A percentile compares a stretch with the other conserved stretches of the same genome.
Evolutionary conservation across 2,329 filamentous ascomycete genomes (phyloP).

Genomic region (Neonectria magnoliae): DNA sequence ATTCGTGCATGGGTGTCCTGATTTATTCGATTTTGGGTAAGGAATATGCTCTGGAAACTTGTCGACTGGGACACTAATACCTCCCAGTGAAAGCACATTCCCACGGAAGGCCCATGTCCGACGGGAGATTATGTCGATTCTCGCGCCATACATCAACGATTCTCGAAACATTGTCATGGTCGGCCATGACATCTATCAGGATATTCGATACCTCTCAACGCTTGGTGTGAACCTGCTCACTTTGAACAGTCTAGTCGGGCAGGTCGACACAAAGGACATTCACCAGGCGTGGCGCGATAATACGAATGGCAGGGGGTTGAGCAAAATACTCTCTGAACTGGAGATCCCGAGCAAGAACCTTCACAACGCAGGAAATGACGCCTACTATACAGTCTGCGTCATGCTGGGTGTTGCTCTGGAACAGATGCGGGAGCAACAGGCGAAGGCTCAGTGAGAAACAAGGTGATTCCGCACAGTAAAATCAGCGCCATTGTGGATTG

Average conservation of each 20-base stretch:
- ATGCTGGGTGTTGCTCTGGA: slow-evolving; percentile 64
- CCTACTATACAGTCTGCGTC: slow-evolving; percentile 79
- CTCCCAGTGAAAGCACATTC: slow-evolving; percentile 54
- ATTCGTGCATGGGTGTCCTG: slow-evolving; percentile 78
- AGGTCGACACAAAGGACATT: slow-evolving; percentile 78
- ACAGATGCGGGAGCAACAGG: slow-evolving; percentile 34
- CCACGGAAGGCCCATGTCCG: slow-evolving; percentile 48
- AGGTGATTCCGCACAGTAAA: neutral
- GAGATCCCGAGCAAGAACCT: slow-evolving; percentile 70
- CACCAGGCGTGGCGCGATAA: slow-evolving; percentile 71
- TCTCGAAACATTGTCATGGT: slow-evolving; percentile 74
- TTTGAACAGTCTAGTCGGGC: slow-evolving; percentile 65
- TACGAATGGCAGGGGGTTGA: slow-evolving; percentile 65
- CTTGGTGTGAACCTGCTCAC: slow-evolving; percentile 71
- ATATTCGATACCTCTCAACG: slow-evolving; percentile 73
- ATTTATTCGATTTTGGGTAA: slow-evolving; percentile 79
- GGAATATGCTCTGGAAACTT: slow-evolving; percentile 30
- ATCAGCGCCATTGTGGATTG: neutral
- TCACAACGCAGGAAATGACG: slow-evolving; percentile 93
- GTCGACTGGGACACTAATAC: slow-evolving; percentile 18
- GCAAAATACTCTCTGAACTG: slow-evolving; percentile 69
- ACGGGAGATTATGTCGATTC: slow-evolving; percentile 48
- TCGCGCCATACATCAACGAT: slow-evolving; percentile 45
- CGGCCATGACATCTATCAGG: slow-evolving; percentile 76
- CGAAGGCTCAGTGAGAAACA: slow-evolving; percentile 21